Conservation (phyloP, 352 stramenopile species). For the Phytophthora ramorum region DNA sequence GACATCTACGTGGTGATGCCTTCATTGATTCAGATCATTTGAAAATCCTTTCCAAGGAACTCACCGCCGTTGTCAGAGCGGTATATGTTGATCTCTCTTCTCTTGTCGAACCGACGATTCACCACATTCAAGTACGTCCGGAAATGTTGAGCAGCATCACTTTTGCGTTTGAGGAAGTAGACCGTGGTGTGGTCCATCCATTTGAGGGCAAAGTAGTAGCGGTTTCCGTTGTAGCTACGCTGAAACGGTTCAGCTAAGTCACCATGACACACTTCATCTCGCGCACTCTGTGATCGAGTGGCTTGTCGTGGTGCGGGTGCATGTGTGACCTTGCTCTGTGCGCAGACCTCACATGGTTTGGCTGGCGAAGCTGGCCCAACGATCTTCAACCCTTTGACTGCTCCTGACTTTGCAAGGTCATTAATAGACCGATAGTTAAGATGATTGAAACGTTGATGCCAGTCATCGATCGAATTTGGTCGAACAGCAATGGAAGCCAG, state of each 20-base stretch:
- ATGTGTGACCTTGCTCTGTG: background rate
- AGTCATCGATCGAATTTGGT: conserved; percentile 1
- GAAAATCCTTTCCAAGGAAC: background rate
- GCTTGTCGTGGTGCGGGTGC: background rate
- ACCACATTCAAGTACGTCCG: background rate
- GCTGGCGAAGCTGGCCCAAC: background rate
- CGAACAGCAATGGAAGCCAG: background rate
- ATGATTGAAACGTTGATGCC: background rate
- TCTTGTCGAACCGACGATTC: background rate
- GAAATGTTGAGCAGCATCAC: background rate
- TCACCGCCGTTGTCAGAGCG: conserved; percentile 19
- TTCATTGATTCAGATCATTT: background rate
- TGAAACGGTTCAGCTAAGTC: background rate
- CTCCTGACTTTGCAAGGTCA: background rate
- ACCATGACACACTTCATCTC: conserved; percentile 1
- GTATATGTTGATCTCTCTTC: background rate
- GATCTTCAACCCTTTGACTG: background rate
- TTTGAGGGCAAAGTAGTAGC: background rate
- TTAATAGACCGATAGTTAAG: background rate
- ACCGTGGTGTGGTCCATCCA: background rate
- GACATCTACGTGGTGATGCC: conserved; percentile 8
- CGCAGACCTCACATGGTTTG: background rate
- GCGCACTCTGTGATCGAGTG: background rate
- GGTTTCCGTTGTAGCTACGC: background rate
- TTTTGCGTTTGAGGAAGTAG: background rate